Evolutionary conservation across 768 basidiomycete genomes (phyloP).

Genomic region (Kwoniella pini): DNA sequence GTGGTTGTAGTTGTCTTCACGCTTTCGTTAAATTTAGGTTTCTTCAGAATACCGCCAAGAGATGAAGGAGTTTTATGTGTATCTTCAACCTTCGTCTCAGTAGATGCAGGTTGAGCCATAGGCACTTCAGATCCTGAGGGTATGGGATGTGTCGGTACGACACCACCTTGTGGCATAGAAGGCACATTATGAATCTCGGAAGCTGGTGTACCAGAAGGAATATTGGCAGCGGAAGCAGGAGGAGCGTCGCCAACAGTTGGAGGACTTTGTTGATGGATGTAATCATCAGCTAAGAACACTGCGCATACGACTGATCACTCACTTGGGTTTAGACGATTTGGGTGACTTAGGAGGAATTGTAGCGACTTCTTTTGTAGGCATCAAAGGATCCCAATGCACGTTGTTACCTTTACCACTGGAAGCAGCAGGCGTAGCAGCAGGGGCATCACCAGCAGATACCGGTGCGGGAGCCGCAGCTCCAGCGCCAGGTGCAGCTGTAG

Average conservation of each 20-base stretch:
- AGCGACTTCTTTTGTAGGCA: constrained; percentile 28
- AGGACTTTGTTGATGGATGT: not conserved
- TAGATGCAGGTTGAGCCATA: not conserved
- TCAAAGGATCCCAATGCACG: constrained; percentile 34
- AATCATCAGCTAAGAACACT: not conserved
- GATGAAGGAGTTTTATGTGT: constrained; percentile 1
- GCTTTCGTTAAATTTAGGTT: constrained; percentile 30
- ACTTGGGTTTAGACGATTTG: constrained; percentile 10
- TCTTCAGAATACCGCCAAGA: constrained; percentile 21
- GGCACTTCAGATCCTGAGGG: not conserved
- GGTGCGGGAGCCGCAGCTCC: not conserved
- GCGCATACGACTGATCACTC: not conserved
- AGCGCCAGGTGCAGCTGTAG: not conserved
- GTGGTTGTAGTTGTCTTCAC: constrained; percentile 9
- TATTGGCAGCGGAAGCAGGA: constrained; percentile 2
- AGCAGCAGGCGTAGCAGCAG: not conserved
- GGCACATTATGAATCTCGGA: constrained; percentile 11
- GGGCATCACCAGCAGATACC: not conserved
- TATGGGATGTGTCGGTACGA: not conserved
- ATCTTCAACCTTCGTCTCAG: constrained; percentile 9
- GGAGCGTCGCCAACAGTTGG: constrained; percentile 7
- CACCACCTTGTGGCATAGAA: not conserved
- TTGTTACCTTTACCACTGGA: constrained; percentile 23
- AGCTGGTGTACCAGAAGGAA: constrained; percentile 12
- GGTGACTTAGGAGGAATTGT: constrained; percentile 12